A percentile compares a stretch with the other conserved stretches of the same genome.
phyloP scores from a whole-genome alignment of 140 eudicot genomes.

The Oenanthe javanica region DNA sequence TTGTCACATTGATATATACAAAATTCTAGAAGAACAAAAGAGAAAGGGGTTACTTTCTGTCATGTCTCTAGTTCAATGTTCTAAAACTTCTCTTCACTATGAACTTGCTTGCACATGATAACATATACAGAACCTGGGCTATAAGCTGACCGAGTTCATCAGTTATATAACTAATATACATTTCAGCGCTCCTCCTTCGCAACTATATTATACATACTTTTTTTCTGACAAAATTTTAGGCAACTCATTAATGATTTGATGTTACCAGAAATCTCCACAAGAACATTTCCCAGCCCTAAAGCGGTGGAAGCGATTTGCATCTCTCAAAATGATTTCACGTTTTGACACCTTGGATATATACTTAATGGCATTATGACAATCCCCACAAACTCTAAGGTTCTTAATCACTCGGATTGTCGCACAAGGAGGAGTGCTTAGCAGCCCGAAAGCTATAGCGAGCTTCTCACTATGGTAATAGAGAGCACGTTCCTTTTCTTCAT shows the following conservation, averaged over 20 bases:
- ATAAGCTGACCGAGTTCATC: neutral
- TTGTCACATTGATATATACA: neutral
- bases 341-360: conserved; percentile 30
- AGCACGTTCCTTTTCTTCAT: conserved; percentile 40
- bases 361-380: conserved; percentile 38
- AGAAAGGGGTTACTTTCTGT: neutral
- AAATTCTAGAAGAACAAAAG: neutral
- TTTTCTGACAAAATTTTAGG: neutral
- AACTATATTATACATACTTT: neutral
- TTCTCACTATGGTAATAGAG: conserved; percentile 41
- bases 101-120: neutral
- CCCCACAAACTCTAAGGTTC: conserved; percentile 43
- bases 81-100: neutral
- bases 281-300: conserved; percentile 31
- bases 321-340: conserved; percentile 36
- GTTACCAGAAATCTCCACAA: conserved; percentile 30
- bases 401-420: conserved; percentile 30
- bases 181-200: neutral
- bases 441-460: conserved; percentile 40
- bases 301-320: conserved; percentile 41
- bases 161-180: neutral
- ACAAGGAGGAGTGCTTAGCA: conserved; percentile 23
- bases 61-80: neutral
- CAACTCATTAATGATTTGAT: neutral
- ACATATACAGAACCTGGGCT: neutral